These are phyloP conservation scores for Parastagonospora nodorum DNA, from an alignment of 2,329 filamentous ascomycete genomes.

Conservation along the genomic window DNA sequence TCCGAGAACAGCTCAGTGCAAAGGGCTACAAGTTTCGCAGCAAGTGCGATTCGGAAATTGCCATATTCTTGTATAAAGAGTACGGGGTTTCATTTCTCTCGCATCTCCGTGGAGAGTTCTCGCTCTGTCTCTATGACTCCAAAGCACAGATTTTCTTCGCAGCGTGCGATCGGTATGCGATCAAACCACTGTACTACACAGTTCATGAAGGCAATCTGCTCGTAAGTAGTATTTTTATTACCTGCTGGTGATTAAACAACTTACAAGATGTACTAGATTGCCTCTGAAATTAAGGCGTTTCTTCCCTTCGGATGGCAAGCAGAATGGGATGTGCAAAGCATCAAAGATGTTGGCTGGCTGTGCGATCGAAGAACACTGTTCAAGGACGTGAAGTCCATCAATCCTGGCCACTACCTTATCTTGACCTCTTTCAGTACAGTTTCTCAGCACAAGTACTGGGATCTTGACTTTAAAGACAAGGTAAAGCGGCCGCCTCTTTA, in stretches of 20 bases:
- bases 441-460: conserved; percentile 57
- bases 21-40: conserved; percentile 53
- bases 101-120: conserved; percentile 61
- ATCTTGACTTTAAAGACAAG: conserved; percentile 59
- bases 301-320: conserved; percentile 57
- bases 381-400: conserved; percentile 51
- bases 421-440: conserved; percentile 44
- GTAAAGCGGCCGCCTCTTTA: conserved; percentile 25
- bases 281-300: conserved; percentile 59
- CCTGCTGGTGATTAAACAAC: neutral
- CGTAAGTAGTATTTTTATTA: conserved; percentile 2
- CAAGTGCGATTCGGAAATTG: conserved; percentile 58
- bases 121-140: conserved; percentile 58
- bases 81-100: conserved; percentile 53
- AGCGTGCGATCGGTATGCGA: conserved; percentile 60
- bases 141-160: conserved; percentile 50
- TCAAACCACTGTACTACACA: conserved; percentile 63
- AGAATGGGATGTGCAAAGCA: conserved; percentile 58
- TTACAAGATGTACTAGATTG: conserved; percentile 7
- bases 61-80: conserved; percentile 55
- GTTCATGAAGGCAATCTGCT: conserved; percentile 49
- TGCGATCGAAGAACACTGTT: conserved; percentile 57
- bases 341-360: conserved; percentile 53
- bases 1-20: conserved; percentile 46
- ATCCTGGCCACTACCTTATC: conserved; percentile 26